A percentile compares a stretch with the other conserved stretches of the same genome.
phyloP scores from a whole-genome alignment of 805 yeast species.

The Metschnikowia chrysomelidarum region DNA sequence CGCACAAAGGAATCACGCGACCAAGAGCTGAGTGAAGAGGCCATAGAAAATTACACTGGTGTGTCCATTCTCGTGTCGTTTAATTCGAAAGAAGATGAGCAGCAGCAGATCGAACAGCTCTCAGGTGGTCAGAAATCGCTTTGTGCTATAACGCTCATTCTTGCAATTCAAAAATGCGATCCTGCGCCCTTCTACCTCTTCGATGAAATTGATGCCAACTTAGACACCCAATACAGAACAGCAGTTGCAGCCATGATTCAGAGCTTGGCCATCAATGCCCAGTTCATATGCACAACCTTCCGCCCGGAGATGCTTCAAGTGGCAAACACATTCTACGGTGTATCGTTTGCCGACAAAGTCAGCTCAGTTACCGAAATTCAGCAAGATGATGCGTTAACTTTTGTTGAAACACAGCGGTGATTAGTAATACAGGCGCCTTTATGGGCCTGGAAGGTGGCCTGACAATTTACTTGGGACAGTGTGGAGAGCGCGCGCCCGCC shows the following conservation, averaged over 20 bases:
- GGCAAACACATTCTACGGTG: slow-evolving; percentile 87
- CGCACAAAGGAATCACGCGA: slow-evolving; percentile 36
- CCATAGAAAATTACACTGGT: slow-evolving; percentile 66
- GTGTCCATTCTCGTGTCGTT: slow-evolving; percentile 87
- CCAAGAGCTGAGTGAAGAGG: slow-evolving; percentile 19
- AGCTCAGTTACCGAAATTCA: slow-evolving; percentile 73
- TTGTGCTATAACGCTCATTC: slow-evolving; percentile 91
- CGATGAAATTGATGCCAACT: slow-evolving; percentile 95
- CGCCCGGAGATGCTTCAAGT: slow-evolving; percentile 87
- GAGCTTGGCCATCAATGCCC: slow-evolving; percentile 65
- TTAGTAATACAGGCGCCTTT: neutral
- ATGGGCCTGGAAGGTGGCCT: neutral
- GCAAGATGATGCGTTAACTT: slow-evolving; percentile 72
- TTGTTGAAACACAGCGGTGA: slow-evolving; percentile 66
- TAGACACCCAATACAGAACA: slow-evolving; percentile 87
- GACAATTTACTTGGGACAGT: neutral
- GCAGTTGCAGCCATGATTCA: slow-evolving; percentile 79
- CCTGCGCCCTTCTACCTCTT: slow-evolving; percentile 97
- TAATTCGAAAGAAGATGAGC: slow-evolving; percentile 82
- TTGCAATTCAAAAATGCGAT: slow-evolving; percentile 92
- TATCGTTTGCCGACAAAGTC: slow-evolving; percentile 76
- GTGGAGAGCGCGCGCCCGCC: neutral
- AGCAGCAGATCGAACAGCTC: slow-evolving; percentile 81
- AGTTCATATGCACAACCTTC: slow-evolving; percentile 95
- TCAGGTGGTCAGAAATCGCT: slow-evolving; percentile 97